Conservation (phyloP, 495 filamentous ascomycete genomes). For the Neurospora sp. region DNA sequence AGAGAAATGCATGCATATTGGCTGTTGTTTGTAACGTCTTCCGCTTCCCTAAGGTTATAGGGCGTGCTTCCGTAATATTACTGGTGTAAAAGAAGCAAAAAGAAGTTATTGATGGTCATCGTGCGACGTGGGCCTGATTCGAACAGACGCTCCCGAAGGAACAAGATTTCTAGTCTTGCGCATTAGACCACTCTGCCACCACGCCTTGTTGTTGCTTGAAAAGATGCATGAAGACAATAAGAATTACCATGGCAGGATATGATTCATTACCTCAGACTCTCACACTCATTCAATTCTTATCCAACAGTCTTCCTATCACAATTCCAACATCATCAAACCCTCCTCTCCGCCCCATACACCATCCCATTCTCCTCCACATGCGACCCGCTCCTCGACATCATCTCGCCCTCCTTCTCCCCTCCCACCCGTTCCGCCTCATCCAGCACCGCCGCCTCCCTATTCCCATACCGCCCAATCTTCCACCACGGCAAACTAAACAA, state of each 20-base stretch:
- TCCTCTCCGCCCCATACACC: neutral
- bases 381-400: conserved; percentile 1
- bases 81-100: neutral
- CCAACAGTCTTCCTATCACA: neutral
- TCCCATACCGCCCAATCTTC: conserved; percentile 51
- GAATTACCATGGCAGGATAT: neutral
- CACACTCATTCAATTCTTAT: neutral
- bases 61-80: neutral
- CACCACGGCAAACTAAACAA: conserved; percentile 61
- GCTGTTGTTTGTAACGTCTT: neutral
- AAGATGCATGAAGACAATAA: neutral
- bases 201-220: neutral
- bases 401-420: conserved; percentile 9
- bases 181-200: neutral
- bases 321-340: neutral
- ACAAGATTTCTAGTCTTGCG: neutral
- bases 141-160: neutral
- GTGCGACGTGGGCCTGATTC: neutral
- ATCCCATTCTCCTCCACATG: neutral
- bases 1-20: neutral
- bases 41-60: neutral
- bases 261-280: neutral
- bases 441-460: conserved; percentile 41
- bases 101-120: neutral
- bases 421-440: conserved; percentile 28